Conservation (phyloP, 106 monocot genomes). For the Posidonia australis region DNA sequence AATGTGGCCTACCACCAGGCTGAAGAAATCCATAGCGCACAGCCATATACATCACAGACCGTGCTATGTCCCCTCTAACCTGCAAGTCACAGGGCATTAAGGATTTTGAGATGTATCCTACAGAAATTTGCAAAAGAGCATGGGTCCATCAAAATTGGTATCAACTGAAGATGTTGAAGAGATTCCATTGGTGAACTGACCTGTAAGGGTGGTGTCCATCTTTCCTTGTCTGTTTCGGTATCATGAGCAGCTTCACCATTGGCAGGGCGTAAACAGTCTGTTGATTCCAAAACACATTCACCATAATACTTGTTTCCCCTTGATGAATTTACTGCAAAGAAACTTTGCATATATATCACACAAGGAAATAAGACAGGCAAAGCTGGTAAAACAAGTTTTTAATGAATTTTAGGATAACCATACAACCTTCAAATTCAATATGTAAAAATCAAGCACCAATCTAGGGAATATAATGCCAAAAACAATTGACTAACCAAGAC, state of each 20-base stretch:
- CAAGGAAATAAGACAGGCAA: not conserved
- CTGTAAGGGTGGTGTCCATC: slow-evolving; percentile 75
- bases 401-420: not conserved
- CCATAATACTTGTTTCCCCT: slow-evolving; percentile 85
- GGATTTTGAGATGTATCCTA: not conserved
- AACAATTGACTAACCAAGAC: not conserved
- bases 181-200: slow-evolving; percentile 10
- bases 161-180: not conserved
- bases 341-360: slow-evolving; percentile 4
- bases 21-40: slow-evolving; percentile 48
- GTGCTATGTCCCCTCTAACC: slow-evolving; percentile 81
- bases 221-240: slow-evolving; percentile 59
- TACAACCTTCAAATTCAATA: not conserved
- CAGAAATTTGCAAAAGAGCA: not conserved
- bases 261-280: slow-evolving; percentile 50
- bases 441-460: not conserved
- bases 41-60: slow-evolving; percentile 85
- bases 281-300: slow-evolving; percentile 40
- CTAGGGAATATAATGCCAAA: not conserved
- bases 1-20: slow-evolving; percentile 12
- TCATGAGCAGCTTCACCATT: slow-evolving; percentile 63
- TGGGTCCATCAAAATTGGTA: too few species aligned
- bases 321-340: slow-evolving; percentile 65
- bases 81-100: slow-evolving; percentile 11
- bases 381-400: too few species aligned